Percentiles rank a stretch among this genome's conserved stretches.
Conservation (phyloP, 2,329 filamentous ascomycete species). For the Elsinoe fawcettii region DNA sequence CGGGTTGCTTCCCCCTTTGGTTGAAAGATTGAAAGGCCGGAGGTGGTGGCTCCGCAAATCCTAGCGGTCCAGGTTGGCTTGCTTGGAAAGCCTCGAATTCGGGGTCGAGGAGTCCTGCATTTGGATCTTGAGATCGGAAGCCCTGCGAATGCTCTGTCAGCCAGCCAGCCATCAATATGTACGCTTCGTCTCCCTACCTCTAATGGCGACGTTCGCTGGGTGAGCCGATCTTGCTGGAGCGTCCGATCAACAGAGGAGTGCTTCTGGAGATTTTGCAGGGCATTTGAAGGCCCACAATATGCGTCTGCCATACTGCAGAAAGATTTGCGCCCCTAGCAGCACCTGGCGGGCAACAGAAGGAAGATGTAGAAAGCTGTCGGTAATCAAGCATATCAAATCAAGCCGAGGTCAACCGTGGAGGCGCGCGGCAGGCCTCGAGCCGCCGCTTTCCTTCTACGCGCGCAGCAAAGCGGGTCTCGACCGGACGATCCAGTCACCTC, state of each 20-base stretch:
- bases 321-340: background rate
- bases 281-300: slow-evolving; percentile 67
- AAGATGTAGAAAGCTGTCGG: background rate
- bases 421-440: background rate
- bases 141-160: slow-evolving; percentile 37
- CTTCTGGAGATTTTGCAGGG: slow-evolving; percentile 64
- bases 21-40: slow-evolving; percentile 31
- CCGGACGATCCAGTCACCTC: too few species aligned
- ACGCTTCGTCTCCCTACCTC: slow-evolving; percentile 47
- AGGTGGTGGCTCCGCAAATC: slow-evolving; percentile 30
- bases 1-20: slow-evolving; percentile 16
- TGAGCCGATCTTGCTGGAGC: slow-evolving; percentile 63
- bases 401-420: slow-evolving; percentile 8
- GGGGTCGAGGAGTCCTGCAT: slow-evolving; percentile 50
- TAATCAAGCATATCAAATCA: slow-evolving; percentile 12
- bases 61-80: slow-evolving; percentile 31
- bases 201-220: slow-evolving; percentile 43
- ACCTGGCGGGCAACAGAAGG: background rate
- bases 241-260: slow-evolving; percentile 61
- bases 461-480: too few species aligned
- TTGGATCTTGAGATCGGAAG: slow-evolving; percentile 53
- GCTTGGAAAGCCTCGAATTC: slow-evolving; percentile 65
- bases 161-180: too few species aligned
- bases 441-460: too few species aligned
- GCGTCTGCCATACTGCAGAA: slow-evolving; percentile 52